Conservation (phyloP, 805 yeast species). For the Blastobotrys peoriensis region DNA sequence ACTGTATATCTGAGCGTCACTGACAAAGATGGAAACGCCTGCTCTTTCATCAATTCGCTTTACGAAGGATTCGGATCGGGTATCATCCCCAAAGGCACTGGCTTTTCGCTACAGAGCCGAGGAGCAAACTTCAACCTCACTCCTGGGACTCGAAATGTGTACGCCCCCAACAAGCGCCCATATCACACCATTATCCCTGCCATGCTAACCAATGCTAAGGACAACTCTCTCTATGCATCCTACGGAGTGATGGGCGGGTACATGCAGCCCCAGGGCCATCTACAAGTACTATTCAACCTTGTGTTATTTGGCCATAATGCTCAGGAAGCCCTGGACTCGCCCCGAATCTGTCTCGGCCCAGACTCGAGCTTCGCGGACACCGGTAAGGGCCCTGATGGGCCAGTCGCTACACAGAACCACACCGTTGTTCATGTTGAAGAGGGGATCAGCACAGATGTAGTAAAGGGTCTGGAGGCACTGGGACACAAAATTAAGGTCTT, state of each 20-base stretch:
- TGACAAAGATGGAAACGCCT: slow-evolving; percentile 69
- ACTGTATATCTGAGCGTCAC: slow-evolving; percentile 64
- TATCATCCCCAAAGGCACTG: slow-evolving; percentile 51
- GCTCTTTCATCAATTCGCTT: slow-evolving; percentile 73
- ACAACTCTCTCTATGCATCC: slow-evolving; percentile 50
- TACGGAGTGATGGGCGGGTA: slow-evolving; percentile 84
- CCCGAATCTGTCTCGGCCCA: slow-evolving; percentile 61
- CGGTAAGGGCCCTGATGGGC: slow-evolving; percentile 59
- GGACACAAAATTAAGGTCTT: slow-evolving; percentile 54
- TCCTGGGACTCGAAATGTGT: slow-evolving; percentile 49
- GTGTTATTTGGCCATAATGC: slow-evolving; percentile 57
- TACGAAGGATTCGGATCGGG: slow-evolving; percentile 66
- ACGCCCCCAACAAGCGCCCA: slow-evolving; percentile 66
- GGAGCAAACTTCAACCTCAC: slow-evolving; percentile 68
- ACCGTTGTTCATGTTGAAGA: slow-evolving; percentile 62
- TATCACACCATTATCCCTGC: slow-evolving; percentile 85
- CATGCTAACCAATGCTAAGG: slow-evolving; percentile 48
- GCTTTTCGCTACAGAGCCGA: slow-evolving; percentile 69
- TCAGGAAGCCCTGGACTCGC: slow-evolving; percentile 70
- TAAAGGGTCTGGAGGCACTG: slow-evolving; percentile 39
- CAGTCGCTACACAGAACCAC: slow-evolving; percentile 46
- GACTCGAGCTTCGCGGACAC: slow-evolving; percentile 44
- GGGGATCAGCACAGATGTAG: slow-evolving; percentile 46
- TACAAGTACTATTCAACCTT: slow-evolving; percentile 68
- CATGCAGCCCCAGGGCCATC: slow-evolving; percentile 82